These are phyloP conservation scores for Heteromeles arbutifolia DNA, from an alignment of 306 rosid species.

Conservation along the genomic window DNA sequence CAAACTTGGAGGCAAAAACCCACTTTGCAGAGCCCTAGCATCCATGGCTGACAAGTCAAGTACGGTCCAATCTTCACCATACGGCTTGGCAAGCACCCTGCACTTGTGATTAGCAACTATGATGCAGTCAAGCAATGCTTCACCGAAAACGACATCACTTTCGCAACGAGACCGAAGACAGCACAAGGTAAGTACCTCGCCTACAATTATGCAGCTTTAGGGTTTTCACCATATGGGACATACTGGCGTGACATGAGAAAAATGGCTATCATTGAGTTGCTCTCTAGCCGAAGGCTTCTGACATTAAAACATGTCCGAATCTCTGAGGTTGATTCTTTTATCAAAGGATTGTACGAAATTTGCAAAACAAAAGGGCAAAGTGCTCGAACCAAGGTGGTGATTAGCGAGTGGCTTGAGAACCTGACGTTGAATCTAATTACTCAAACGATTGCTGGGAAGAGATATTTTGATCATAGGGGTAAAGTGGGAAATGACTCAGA, in stretches of 20 bases:
- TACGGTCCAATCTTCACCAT: conserved; percentile 46
- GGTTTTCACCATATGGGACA: background rate
- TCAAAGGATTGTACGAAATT: too few species aligned
- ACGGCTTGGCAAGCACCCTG: conserved; percentile 31
- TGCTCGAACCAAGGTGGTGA: too few species aligned
- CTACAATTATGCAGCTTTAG: conserved; percentile 16
- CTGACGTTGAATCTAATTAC: too few species aligned
- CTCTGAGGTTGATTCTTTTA: too few species aligned
- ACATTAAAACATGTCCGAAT: too few species aligned
- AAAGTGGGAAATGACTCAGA: too few species aligned
- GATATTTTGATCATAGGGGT: too few species aligned
- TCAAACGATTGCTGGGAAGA: too few species aligned
- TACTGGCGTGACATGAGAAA: conserved; percentile 29
- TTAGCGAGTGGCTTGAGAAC: too few species aligned
- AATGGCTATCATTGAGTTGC: conserved; percentile 29
- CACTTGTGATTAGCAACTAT: conserved; percentile 33
- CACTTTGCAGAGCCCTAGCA: conserved; percentile 31
- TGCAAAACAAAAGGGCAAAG: too few species aligned
- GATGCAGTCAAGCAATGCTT: conserved; percentile 23
- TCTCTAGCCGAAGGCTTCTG: too few species aligned
- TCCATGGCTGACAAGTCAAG: conserved; percentile 36
- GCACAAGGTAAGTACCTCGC: conserved; percentile 39
- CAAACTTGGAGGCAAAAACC: conserved; percentile 19
- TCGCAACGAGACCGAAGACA: conserved; percentile 36
- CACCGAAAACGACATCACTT: conserved; percentile 23